Evolutionary conservation across 2,329 filamentous ascomycete species (phyloP), one percentile per base, ranked within the genome.

Genomic region (Blumeria graminis): DNA sequence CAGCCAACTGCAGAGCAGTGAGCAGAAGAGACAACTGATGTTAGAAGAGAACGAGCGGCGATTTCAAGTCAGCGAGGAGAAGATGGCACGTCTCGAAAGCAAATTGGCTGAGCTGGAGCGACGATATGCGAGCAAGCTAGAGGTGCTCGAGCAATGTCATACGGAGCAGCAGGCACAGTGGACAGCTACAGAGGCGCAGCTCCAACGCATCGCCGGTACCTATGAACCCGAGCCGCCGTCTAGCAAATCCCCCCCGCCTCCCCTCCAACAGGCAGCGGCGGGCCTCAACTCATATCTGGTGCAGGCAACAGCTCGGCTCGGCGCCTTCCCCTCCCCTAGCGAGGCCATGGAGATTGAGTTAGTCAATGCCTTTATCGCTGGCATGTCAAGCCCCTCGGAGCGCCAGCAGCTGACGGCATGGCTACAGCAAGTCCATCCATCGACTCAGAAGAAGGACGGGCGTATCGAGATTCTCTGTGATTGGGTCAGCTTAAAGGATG

Each of bases 401-500:
- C 56, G 46, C 10, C 54, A 61, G 3, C 58, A 57, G 41, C 55
- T 63, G 38, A 43, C 59, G 16, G 52, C 55, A 3, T 55, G 59
- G 34, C 50, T 64, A 39, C 50, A 56, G 41, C 52, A 58, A 16
- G 48, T 58, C 14, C 58, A 61, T 46, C 52, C 56, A 4, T 57
- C 54, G 1, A 56, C 45, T 18, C 58, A 28, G 7, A 61, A 52
- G 32, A 56, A 56, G 18, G 57, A 60, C 48, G 60, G 61, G 9
- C 55, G 45, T 3, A 45, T 59, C 4, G 57, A 61, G 53, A 56
- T 63, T n/a, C 39, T 61, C 38, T 64, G 62, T 48, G 54, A 45
- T 10, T 64, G 62, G 62, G 50, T 56, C 14, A 61, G 62, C 39
- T 50, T 64, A 8, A 36, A 50, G 41, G 55, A 58, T 11, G 62